These are phyloP conservation scores for Echria macrotheca DNA, from an alignment of 495 filamentous ascomycete species.

Conservation along the genomic window DNA sequence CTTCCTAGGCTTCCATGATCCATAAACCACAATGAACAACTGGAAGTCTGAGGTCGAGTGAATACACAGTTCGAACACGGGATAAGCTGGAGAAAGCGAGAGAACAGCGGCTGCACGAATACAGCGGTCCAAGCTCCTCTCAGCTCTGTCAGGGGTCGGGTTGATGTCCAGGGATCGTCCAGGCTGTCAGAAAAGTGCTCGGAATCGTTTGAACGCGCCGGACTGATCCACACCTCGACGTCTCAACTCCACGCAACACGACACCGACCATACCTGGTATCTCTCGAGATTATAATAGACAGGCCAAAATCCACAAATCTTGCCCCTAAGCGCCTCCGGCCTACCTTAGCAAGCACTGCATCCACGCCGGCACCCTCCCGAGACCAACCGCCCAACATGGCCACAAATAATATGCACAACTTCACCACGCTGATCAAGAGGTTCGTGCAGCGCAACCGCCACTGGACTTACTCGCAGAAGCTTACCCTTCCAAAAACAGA, in stretches of 20 bases:
- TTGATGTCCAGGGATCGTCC: slow-evolving; percentile 4
- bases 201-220: slow-evolving; percentile 13
- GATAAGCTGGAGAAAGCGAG: too few species aligned
- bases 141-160: slow-evolving; percentile 10
- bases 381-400: slow-evolving; percentile 46
- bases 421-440: slow-evolving; percentile 96
- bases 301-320: too few species aligned
- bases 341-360: too few species aligned
- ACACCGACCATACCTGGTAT: background rate
- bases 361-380: too few species aligned
- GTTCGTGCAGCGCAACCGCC: slow-evolving; percentile 49
- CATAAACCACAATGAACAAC: too few species aligned
- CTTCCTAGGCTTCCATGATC: too few species aligned
- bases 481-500: too few species aligned
- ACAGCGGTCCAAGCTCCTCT: slow-evolving; percentile 1
- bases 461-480: too few species aligned
- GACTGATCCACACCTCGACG: background rate
- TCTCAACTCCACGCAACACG: slow-evolving; percentile 1
- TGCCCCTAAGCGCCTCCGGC: too few species aligned
- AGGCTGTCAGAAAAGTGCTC: slow-evolving; percentile 19
- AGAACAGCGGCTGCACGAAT: slow-evolving; percentile 1
- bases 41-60: too few species aligned
- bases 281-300: background rate
- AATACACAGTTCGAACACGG: too few species aligned
- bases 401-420: slow-evolving; percentile 80